Percentiles rank a stretch among this genome's conserved stretches.
Evolutionary conservation across 257 asterid genomes (phyloP).

Genomic region (Penstemon davidsonii): DNA sequence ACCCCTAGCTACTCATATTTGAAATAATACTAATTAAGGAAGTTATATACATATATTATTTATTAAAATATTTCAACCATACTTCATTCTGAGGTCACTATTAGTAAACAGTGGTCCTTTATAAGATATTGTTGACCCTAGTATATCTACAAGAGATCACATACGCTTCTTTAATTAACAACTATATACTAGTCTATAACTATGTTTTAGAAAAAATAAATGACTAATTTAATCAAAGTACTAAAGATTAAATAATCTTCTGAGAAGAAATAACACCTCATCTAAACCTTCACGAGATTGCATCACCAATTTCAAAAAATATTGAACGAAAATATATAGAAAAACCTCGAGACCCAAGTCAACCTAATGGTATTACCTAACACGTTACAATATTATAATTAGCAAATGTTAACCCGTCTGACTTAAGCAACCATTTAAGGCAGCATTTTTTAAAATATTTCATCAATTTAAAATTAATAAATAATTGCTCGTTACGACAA

Average conservation of each 20-base stretch:
- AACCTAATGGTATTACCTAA: slow-evolving; percentile 32
- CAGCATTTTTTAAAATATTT: background rate
- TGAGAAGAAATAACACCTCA: slow-evolving; percentile 8
- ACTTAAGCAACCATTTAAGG: slow-evolving; percentile 30
- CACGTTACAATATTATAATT: slow-evolving; percentile 29
- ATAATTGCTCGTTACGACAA: too few species aligned
- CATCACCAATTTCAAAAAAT: slow-evolving; percentile 21
- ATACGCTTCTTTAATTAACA: too few species aligned
- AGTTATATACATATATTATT: too few species aligned
- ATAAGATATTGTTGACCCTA: slow-evolving; percentile 12
- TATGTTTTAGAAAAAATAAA: slow-evolving; percentile 25
- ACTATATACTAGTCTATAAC: background rate
- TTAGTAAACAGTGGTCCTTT: background rate
- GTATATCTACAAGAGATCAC: slow-evolving; percentile 8
- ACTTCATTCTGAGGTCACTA: slow-evolving; percentile 16
- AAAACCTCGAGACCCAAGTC: slow-evolving; percentile 39
- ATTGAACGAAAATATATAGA: background rate
- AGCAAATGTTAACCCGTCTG: slow-evolving; percentile 31
- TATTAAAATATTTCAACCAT: background rate
- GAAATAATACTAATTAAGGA: too few species aligned
- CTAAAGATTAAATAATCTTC: slow-evolving; percentile 20
- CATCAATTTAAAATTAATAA: slow-evolving; percentile 19
- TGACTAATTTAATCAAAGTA: slow-evolving; percentile 12
- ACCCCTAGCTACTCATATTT: too few species aligned
- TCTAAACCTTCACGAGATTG: slow-evolving; percentile 29